Base-by-base conservation (phyloP, 177 flowering plant species). In the Vitis hybrid region DNA sequence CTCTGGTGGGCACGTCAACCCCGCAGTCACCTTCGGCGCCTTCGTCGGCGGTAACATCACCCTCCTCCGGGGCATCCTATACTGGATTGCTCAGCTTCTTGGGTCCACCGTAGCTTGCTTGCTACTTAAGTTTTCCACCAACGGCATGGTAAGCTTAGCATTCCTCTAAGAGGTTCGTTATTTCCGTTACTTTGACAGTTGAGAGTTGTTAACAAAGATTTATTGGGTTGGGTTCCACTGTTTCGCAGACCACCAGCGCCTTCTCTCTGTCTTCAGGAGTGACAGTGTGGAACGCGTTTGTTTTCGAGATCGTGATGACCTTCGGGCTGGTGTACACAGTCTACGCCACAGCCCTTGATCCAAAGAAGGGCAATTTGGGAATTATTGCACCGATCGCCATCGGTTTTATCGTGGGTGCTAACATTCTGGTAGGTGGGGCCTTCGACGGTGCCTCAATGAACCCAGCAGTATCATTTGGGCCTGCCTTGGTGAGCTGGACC, bases 311-410 rank as follows among this genome's bases (percentile, higher is more conserved):
- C 74, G 89, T 86, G 76, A 88, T 88, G 90, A 88, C 92, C 0
- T 88, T 88, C 57, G 92, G 90, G 3, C 71, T 88, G 13, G 92
- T 87, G 4, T 87, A 88, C 87, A 88, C 92, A 1, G 92, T 88
- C 8, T 86, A 86, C 74, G 90, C 92, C 29, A 85, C 92, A 1
- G 90, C 90, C 22, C 1, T 86, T 3, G 92, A 88, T 64, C 92
- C 90, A 0, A 85, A 82, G 81, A 88, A 67, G 74, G 89, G 90
- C 7, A 70, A 49, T 45, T 22, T 88, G 72, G 90, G 89, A 62
- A 81, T 63, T 1, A 81, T 86, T 5, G 92, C 90, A 4, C 90
- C 92, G 2, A 70, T 88, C 11, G 92, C 90, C 0, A 87, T 87
- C 55, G 91, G 91, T 68, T 84, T 87, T 75, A 84, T 86, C n/a